Conservation (phyloP, 73 alveolate genomes). For the Tetrahymena borealis region DNA sequence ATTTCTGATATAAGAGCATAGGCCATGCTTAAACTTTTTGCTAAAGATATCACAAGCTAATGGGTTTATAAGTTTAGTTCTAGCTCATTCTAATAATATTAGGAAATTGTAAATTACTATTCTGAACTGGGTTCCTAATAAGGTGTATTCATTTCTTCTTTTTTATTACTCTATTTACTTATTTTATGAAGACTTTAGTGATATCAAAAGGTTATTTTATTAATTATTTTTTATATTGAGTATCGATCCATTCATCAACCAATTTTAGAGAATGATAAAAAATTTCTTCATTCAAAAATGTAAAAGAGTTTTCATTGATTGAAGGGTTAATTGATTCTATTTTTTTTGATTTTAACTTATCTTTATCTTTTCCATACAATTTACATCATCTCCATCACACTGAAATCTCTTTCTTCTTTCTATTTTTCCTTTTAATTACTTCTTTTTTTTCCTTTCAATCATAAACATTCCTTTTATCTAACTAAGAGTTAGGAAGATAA, state of each 20-base stretch:
- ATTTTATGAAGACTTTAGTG: neutral
- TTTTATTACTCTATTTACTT: neutral
- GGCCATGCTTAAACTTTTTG: too few relatives aligned
- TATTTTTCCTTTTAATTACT: neutral
- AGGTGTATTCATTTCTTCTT: neutral
- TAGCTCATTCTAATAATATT: too few relatives aligned
- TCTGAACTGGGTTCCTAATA: constrained; percentile 1
- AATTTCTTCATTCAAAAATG: neutral
- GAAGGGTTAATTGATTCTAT: neutral
- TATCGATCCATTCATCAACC: neutral
- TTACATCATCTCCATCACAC: neutral
- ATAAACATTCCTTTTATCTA: too few relatives aligned
- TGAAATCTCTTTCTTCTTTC: neutral
- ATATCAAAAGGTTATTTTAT: neutral
- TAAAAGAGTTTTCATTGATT: neutral
- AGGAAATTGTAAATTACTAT: neutral
- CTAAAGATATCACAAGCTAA: too few relatives aligned
- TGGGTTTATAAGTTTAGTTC: too few relatives aligned
- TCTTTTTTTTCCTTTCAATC: too few relatives aligned
- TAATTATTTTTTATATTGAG: neutral
- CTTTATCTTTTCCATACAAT: neutral
- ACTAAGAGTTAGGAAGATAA: neutral
- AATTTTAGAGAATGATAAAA: neutral
- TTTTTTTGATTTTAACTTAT: neutral
- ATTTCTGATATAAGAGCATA: too few relatives aligned